Evolutionary conservation across 2,329 filamentous ascomycete species (phyloP), one percentile per base, ranked within the genome.

Genomic region (Aplosporella prunicola): DNA sequence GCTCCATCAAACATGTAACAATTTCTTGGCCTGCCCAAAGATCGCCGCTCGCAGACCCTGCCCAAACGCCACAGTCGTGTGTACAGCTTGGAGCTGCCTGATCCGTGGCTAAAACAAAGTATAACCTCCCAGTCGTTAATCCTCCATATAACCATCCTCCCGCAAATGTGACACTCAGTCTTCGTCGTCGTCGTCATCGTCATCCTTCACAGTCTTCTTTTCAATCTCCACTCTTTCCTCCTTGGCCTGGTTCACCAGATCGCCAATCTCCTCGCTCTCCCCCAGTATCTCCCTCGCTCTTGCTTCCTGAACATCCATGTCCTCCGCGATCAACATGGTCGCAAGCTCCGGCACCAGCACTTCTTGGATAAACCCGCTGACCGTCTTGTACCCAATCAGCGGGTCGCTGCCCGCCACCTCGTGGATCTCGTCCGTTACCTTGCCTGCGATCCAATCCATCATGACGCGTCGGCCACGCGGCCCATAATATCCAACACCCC

Each of bases 401-500:
- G 47, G 34, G 32, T 61, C 59, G 5, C 33, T 37, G 2, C 39
- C 36, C 5, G 45, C 40, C 11, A 43, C 45, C 9, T 45, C 40
- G 10, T 55, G 43, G 13, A 62, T 53, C 5, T 51, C 45, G 4
- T 47, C 44, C 9, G 47, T 45, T 6, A 61, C 45, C 1, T 51
- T 28, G 0, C 42, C 20, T 35, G 53, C 53, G 3, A 62, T 48
- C 13, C 38, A 41, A 6, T 20, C 78, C 29, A 76, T 82, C 71
- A 94, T 84, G 35, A 72, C 61, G 32, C 74, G 74, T 35, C 82
- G 68, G 1, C 87, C 87, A 14, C 78, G 73, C 3, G 79, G 72
- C 2, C 87, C 87, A 58, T 93, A 94, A 59, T 93, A 94, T 0
- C 87, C 87, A 8, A 82, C 82, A 5, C 44, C 47, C n/a, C n/a